These are phyloP conservation scores for Cercophora samala DNA, from an alignment of 495 filamentous ascomycete species.

Conservation along the genomic window DNA sequence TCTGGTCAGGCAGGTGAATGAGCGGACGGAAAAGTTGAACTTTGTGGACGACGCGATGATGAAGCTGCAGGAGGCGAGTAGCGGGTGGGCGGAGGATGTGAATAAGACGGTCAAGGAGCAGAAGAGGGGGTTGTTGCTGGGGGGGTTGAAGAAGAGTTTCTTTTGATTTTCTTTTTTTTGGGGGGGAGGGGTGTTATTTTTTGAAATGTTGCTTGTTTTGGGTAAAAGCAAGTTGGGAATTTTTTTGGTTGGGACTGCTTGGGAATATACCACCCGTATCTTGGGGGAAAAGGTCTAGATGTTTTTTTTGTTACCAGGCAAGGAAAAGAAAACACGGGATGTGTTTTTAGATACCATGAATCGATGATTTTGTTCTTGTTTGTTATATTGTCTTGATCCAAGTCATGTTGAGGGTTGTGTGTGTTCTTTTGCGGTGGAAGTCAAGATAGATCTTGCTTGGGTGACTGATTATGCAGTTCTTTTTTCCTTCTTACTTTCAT, in stretches of 20 bases:
- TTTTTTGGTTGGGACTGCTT: background rate
- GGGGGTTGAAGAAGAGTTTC: constrained; percentile 51
- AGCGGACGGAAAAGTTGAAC: constrained; percentile 81
- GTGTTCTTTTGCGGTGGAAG: too few species aligned
- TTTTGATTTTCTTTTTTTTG: constrained; percentile 18
- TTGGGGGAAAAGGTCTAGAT: too few species aligned
- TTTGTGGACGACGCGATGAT: constrained; percentile 83
- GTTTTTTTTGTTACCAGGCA: background rate
- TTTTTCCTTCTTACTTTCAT: too few species aligned
- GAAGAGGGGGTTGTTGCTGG: constrained; percentile 77
- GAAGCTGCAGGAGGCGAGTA: constrained; percentile 70
- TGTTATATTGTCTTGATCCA: background rate
- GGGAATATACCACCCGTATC: background rate
- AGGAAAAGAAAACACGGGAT: background rate
- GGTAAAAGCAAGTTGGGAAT: too few species aligned
- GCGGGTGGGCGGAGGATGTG: constrained; percentile 80
- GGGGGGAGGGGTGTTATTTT: background rate
- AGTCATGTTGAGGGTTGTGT: background rate
- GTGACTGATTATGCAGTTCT: too few species aligned
- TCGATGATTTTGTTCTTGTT: background rate
- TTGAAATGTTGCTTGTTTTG: background rate
- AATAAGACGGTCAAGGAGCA: constrained; percentile 79
- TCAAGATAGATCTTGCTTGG: background rate
- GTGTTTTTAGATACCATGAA: constrained; percentile 3
- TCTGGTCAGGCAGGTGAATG: constrained; percentile 79